These are phyloP conservation scores for Parastagonospora avenae DNA, from an alignment of 2,329 filamentous ascomycete species.

Conservation along the genomic window DNA sequence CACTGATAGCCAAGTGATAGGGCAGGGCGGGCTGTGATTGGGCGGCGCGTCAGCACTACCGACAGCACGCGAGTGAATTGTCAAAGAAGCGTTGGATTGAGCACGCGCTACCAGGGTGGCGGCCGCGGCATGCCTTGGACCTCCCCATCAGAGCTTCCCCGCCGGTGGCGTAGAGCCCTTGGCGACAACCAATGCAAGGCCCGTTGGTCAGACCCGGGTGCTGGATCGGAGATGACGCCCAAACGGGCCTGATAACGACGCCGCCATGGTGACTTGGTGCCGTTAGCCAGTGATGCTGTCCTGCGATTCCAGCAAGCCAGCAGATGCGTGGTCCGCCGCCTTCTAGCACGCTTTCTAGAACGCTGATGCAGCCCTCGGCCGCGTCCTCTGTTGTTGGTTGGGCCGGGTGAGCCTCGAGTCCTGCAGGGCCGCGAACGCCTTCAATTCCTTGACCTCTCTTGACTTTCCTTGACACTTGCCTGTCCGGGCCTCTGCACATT, in stretches of 20 bases:
- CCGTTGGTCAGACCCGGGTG: constrained; percentile 13
- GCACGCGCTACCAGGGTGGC: constrained; percentile 10
- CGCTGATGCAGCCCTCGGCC: neutral
- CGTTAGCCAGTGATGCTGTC: constrained; percentile 1
- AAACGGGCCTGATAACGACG: constrained; percentile 21
- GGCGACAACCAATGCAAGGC: constrained; percentile 45
- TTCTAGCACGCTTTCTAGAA: constrained; percentile 34
- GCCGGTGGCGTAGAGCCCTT: constrained; percentile 69
- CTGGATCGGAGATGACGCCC: constrained; percentile 22
- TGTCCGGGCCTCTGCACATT: constrained; percentile 13
- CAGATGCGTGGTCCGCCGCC: neutral
- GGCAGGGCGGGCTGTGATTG: constrained; percentile 18
- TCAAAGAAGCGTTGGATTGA: constrained; percentile 21
- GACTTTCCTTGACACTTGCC: constrained; percentile 29
- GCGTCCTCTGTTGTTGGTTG: too few relatives aligned
- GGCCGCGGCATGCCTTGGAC: constrained; percentile 24
- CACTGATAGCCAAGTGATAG: constrained; percentile 16
- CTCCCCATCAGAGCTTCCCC: constrained; percentile 22
- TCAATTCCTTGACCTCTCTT: neutral
- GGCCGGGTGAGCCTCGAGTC: too few relatives aligned
- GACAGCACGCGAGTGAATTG: constrained; percentile 17
- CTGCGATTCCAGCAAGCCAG: neutral
- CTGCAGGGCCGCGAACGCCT: constrained; percentile 9
- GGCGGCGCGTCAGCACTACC: neutral
- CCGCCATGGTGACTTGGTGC: constrained; percentile 4